Percentiles rank a stretch among this genome's conserved stretches.
Conservation (phyloP, 768 basidiomycete genomes). For the Clathrus columnatus region DNA sequence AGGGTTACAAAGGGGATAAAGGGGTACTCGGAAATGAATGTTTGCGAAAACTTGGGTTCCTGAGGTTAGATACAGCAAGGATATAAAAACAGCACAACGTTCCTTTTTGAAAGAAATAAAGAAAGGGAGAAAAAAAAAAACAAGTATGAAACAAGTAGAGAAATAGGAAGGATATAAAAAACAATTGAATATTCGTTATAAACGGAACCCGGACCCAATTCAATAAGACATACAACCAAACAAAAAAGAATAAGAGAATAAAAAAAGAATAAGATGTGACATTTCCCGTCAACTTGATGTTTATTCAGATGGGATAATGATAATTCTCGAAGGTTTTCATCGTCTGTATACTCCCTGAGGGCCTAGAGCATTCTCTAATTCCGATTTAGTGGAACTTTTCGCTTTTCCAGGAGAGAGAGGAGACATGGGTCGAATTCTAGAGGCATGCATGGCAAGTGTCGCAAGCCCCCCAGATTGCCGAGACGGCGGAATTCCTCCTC, state of each 20-base stretch:
- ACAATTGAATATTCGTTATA: no score
- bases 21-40: no score
- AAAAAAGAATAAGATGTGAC: neutral
- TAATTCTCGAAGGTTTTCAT: neutral
- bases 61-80: no score
- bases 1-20: no score
- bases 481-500: neutral
- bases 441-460: constrained; percentile 9
- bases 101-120: neutral
- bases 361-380: constrained; percentile 8
- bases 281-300: neutral
- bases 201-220: no score
- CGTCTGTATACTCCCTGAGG: neutral
- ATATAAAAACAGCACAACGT: no score
- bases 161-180: no score
- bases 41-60: no score
- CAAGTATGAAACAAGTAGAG: neutral
- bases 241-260: neutral
- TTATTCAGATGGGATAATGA: neutral
- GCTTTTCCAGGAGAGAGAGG: neutral
- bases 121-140: neutral
- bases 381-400: constrained; percentile 4
- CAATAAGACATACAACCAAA: no score
- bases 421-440: constrained; percentile 9
- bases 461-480: constrained; percentile 5